Conservation (phyloP, 1,284 basidiomycete species). For the Heterobasidion annosum region DNA sequence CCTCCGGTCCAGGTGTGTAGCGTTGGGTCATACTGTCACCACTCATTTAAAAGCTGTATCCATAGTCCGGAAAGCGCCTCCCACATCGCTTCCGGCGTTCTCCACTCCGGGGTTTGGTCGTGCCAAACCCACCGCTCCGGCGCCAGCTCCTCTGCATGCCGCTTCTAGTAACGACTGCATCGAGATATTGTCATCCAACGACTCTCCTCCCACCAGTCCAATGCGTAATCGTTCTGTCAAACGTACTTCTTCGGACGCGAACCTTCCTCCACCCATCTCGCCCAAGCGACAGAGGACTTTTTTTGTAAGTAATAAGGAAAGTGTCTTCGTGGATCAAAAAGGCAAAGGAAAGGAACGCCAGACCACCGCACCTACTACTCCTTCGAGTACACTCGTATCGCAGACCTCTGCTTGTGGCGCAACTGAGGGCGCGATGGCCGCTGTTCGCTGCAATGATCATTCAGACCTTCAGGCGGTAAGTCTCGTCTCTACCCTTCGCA, state of each 20-base stretch:
- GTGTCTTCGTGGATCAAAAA: too few relatives aligned
- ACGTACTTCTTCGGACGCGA: neutral
- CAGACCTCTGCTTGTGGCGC: too few relatives aligned
- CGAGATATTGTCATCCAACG: neutral
- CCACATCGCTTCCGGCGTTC: neutral
- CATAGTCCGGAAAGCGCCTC: neutral
- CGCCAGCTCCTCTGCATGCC: neutral
- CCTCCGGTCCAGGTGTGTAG: slow-evolving; percentile 11
- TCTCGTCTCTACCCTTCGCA: too few relatives aligned
- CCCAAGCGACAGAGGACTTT: too few relatives aligned
- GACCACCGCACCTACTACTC: too few relatives aligned
- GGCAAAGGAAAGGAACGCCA: too few relatives aligned
- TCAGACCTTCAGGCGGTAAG: too few relatives aligned
- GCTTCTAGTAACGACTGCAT: neutral
- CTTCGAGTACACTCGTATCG: too few relatives aligned
- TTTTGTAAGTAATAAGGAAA: too few relatives aligned
- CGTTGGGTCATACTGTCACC: neutral
- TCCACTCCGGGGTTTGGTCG: neutral
- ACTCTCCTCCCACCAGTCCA: neutral
- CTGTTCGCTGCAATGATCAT: too few relatives aligned
- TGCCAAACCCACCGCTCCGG: neutral
- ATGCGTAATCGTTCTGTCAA: neutral
- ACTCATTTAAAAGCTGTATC: neutral
- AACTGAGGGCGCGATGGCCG: too few relatives aligned
- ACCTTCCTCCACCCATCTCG: too few relatives aligned